Base-by-base conservation (phyloP, 176 grass and related monocot species). In the Oryza glaberrima region DNA sequence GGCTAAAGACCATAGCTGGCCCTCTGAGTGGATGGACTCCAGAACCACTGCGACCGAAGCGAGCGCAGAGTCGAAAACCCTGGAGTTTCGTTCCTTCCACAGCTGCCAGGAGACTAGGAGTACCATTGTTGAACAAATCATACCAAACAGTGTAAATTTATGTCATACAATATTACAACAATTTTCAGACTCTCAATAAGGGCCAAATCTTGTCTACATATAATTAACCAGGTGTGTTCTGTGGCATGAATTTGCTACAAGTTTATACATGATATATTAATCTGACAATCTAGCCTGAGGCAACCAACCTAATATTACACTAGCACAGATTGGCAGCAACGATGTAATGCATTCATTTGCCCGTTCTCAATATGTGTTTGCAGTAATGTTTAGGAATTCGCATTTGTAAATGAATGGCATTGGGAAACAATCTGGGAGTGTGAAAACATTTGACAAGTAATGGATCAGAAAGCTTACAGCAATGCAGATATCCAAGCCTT, bases 401-500 rank as follows among this genome's bases (percentile, higher is more conserved):
- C 60, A 67, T 28, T 10, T 52, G 6, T 47, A 69, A 19, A 76
- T 3, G 7, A 3, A 9, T 69, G n/a, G 8, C 17, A 60, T 20
- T 23, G 17, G 51, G 30, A 48, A n/a, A 2, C 20, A 54, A 28
- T 11, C 36, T 60, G 13, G 35, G 9, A 35, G 46, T 72, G 25
- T 7, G 86, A 67, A 3, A 11, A 76, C 66, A 76, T 52, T 72
- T 86, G 4, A 30, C 26, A 69, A 28, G 41, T 78, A 43, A 83
- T 76, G 73, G 61, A 82, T 79, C 69, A 67, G 76, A 65, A 88
- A 72, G 67, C 93, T 92, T 99, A 99, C 96, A 90, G 94, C 78
- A 99, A 86, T 72, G 94, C 94, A 73, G 96, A 94, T 72, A 99
- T 86, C 94, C 96, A 99, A 86, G 94, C 93, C 82, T 94, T 99